phyloP scores from a whole-genome alignment of 495 filamentous ascomycete species.

The Aspergillus ellipticus region DNA sequence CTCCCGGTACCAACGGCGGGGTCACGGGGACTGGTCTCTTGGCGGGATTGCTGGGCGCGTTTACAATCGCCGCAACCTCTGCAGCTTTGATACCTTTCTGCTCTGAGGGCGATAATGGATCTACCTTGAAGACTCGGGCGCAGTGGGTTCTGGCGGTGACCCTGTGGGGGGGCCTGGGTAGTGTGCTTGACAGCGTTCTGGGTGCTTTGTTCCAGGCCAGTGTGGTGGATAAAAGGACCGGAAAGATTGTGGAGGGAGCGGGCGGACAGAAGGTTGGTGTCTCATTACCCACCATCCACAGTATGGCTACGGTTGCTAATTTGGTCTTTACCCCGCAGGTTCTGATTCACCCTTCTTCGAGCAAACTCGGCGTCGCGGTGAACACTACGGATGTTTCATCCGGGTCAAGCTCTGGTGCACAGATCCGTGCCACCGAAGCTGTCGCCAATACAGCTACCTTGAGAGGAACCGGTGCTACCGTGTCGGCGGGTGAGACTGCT shows the following conservation, averaged over 20 bases:
- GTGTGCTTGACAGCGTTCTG: constrained; percentile 78
- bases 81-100: constrained; percentile 70
- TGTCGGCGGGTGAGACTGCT: constrained; percentile 12
- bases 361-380: background rate
- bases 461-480: constrained; percentile 20
- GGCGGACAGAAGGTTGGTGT: constrained; percentile 67
- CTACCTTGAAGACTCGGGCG: constrained; percentile 46
- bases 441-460: constrained; percentile 33
- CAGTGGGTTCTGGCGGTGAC: constrained; percentile 59
- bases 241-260: constrained; percentile 84
- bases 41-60: constrained; percentile 72
- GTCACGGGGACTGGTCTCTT: constrained; percentile 68
- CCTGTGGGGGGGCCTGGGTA: constrained; percentile 70
- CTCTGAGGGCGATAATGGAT: constrained; percentile 33
- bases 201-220: constrained; percentile 83
- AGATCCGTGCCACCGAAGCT: constrained; percentile 25
- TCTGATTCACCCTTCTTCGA: constrained; percentile 31
- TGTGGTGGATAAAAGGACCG: constrained; percentile 76
- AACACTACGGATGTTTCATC: background rate
- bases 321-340: constrained; percentile 25
- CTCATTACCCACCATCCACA: constrained; percentile 13
- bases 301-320: constrained; percentile 4
- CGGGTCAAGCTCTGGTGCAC: constrained; percentile 1
- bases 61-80: constrained; percentile 64
- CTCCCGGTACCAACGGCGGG: constrained; percentile 89